These are phyloP conservation scores for Fraxinus americana DNA, from an alignment of 257 asterid genomes.

Conservation along the genomic window DNA sequence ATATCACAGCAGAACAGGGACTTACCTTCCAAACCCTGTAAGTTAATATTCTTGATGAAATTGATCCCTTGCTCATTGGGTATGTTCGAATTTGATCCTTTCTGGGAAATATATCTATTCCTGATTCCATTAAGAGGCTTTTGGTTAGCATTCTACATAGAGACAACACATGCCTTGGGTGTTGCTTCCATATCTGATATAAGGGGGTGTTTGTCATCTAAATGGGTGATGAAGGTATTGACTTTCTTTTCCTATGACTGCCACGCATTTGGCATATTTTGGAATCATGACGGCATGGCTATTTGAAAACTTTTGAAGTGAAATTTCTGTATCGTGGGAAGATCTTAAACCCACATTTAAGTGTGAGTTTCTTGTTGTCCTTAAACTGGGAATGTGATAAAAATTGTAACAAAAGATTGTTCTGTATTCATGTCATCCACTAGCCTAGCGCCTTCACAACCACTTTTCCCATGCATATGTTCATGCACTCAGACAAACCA, in stretches of 20 bases:
- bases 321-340: not conserved
- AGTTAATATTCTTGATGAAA: slow-evolving; percentile 36
- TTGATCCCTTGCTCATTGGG: slow-evolving; percentile 11
- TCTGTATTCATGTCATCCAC: too few species aligned
- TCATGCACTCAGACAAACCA: too few species aligned
- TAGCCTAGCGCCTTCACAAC: too few species aligned
- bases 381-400: too few species aligned
- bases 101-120: not conserved
- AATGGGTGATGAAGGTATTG: not conserved
- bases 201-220: not conserved
- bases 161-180: not conserved
- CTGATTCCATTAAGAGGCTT: not conserved
- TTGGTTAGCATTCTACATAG: not conserved
- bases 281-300: not conserved
- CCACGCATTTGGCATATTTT: not conserved
- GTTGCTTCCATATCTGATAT: not conserved
- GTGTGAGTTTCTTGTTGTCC: too few species aligned
- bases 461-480: too few species aligned
- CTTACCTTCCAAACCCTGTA: slow-evolving; percentile 95
- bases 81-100: not conserved
- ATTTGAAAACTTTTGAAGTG: not conserved
- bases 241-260: not conserved
- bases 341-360: too few species aligned
- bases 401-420: too few species aligned
- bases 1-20: slow-evolving; percentile 91